Evolutionary conservation across 202 grass and related monocot species (phyloP), one percentile per base, ranked within the genome.

Genomic region (Setaria italica): DNA sequence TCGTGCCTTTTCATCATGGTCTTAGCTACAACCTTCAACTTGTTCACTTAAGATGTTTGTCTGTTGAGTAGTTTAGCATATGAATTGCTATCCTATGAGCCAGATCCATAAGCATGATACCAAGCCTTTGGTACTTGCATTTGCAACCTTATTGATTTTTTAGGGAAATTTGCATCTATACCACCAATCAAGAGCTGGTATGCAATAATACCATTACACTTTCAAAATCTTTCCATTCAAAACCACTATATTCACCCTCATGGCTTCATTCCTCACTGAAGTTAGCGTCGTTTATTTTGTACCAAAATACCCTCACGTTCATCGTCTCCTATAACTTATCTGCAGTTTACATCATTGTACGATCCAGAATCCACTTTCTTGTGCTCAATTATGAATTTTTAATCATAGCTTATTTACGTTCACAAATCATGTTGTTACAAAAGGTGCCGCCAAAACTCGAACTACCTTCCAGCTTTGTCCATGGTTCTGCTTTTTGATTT

Each of bases 241-340:
- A 33, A 73, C 46, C 70, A 73, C 45, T 47, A 73, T 33, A 73
- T 53, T 33, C 47, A 73, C 15, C 7, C 53, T 73, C 29, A 53
- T 53, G 47, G 29, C 46, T 53, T 53, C 29, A 51, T 25, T 3
- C 21, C 45, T 7, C 47, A 34, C 3, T 6, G 25, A 19, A 2
- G 25, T 51, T 73, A 51, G n/a, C 2, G 7, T 5, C 32, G 7
- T 73, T 53, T 33, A 53, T 33, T 53, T 73, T 47, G 70, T 33
- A 34, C 35, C 13, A 51, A 53, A 53, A 73, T 53, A 3, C 8
- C 46, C 2, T 47, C 21, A 21, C 1, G 6, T 30, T 51, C 7
- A 33, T 49, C 56, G 2, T 50, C 25, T 51, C 25, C 6, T 15
- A 51, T 53, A 19, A 15, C 12, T 9, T 2, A 41, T 51, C 1